Base-by-base conservation (phyloP, 1,284 basidiomycete genomes). In the Tremellales sp. region DNA sequence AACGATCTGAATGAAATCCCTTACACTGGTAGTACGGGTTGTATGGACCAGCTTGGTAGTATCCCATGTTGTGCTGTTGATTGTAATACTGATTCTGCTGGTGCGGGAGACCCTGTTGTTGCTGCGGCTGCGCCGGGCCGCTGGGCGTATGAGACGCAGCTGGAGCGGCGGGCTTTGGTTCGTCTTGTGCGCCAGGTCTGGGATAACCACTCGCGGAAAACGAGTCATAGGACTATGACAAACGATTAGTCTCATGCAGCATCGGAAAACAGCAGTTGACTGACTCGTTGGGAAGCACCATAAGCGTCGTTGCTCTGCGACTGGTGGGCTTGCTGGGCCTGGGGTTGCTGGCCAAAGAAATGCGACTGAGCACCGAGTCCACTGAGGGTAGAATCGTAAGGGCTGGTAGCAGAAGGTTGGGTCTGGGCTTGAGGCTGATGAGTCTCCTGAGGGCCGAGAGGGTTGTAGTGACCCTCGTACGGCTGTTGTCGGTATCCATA, bases 1-100 rank as follows among this genome's bases (percentile, higher is more conserved):
- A n/a, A 4, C 54, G 14, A 28, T 10, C 12, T 18, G 27, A 40
- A 6, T 18, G 7, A 36, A 13, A 10, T n/a, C n/a, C 65, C 70
- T 58, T 45, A 71, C 69, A 73, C 53, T 72, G 71, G 60, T 70
- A 72, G 66, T 73, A 73, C 13, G 71, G 71, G 67, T 73, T 73
- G 70, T 73, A 73, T 19, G 71, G 71, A 38, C 60, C 66, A 32
- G 63, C 55, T 45, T 65, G 65, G 58, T 73, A 72, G 59, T 71
- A 72, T 28, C 65, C 65, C 66, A 71, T 68, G 59, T 68, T 68
- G 52, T 60, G 56, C 50, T 68, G 53, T 26, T 63, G 58, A 24
- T 61, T 63, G 61, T 72, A 72, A 61, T 70, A 72, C 25, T 58
- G 59, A 50, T 55, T 59, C 59, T 71, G 68, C 52, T 73, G 71